These are phyloP conservation scores for Chlorella vulgaris DNA, from an alignment of 139 green algal genomes.

Conservation along the genomic window DNA sequence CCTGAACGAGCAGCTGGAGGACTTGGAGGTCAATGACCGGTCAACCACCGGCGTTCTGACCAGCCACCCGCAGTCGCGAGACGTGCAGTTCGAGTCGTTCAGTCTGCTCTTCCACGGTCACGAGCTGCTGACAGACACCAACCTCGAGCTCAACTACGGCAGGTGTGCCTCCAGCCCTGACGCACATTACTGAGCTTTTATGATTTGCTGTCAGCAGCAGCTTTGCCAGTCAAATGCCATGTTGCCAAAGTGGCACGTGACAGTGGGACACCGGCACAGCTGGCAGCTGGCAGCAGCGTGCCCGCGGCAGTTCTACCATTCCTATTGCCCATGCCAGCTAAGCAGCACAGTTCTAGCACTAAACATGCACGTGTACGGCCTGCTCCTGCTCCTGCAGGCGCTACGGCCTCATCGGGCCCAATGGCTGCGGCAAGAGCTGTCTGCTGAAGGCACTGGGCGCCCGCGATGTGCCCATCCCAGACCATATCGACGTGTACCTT, in stretches of 20 bases:
- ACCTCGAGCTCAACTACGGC: constrained; percentile 85
- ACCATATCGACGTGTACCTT: constrained; percentile 95
- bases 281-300: no score
- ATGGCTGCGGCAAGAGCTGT: constrained; percentile 88
- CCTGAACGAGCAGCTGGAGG: constrained; percentile 27
- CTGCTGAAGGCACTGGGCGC: constrained; percentile 85
- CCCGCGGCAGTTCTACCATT: no score
- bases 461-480: constrained; percentile 87
- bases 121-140: constrained; percentile 77
- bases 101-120: constrained; percentile 86
- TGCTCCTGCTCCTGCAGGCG: constrained; percentile 47
- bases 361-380: no score
- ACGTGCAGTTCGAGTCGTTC: constrained; percentile 83
- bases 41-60: constrained; percentile 78
- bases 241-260: no score
- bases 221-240: no score
- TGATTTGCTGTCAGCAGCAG: neutral
- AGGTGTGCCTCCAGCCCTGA: constrained; percentile 40
- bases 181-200: no score
- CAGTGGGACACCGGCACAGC: no score
- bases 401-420: constrained; percentile 88
- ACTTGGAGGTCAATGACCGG: constrained; percentile 47
- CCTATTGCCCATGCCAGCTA: no score
- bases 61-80: constrained; percentile 75
- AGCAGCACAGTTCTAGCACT: no score